Base-by-base conservation (phyloP, 2,329 filamentous ascomycete species). In the Alternaria sp. region DNA sequence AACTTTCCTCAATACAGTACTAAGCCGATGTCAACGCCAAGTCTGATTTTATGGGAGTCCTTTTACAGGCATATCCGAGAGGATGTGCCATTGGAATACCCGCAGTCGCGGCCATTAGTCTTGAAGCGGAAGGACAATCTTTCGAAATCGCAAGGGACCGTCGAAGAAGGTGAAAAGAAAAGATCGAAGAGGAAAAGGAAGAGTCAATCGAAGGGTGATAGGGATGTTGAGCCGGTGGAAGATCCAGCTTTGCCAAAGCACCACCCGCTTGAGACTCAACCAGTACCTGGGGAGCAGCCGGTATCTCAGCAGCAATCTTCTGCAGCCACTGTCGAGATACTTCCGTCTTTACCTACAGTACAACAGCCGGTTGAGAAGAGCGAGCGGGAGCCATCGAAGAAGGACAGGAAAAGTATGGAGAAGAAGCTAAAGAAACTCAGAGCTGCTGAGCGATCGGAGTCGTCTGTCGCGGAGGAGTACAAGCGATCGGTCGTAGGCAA, bases 101-200 rank as follows among this genome's bases (percentile, higher is more conserved):
- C 20, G 16, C 20, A 43, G 40, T 5, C 40, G 12, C 11, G 6
- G 12, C 40, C 40, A 43, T 43, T 6, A 25, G 40, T 9, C 14
- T 12, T 38, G 32, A 50, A 36, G 14, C 11, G 3, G 9, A 50
- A n/a, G 18, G 30, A 36, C 12, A 25, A 25, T 25, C 20, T 20
- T 38, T 38, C 32, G 30, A n/a, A 10, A 16, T 18, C 14, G 20
- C 20, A 16, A 27, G 46, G 14, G 14, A 9, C 14, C 8, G 14
- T 27, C 9, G 14, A 50, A 16, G 32, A 30, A 30, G 25, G n/a
- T 14, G 32, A 36, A 14, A 14, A 50, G 22, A 50, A 50, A 22
- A 50, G 25, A 18, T 34, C 32, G 46, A 50, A 50, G 30, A 50
- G 12, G 9, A 43, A 38, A 25, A 50, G 36, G 46, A 50, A 50